Evolutionary conservation across 805 yeast species (phyloP).

Genomic region (Zygotorulaspora florentina): DNA sequence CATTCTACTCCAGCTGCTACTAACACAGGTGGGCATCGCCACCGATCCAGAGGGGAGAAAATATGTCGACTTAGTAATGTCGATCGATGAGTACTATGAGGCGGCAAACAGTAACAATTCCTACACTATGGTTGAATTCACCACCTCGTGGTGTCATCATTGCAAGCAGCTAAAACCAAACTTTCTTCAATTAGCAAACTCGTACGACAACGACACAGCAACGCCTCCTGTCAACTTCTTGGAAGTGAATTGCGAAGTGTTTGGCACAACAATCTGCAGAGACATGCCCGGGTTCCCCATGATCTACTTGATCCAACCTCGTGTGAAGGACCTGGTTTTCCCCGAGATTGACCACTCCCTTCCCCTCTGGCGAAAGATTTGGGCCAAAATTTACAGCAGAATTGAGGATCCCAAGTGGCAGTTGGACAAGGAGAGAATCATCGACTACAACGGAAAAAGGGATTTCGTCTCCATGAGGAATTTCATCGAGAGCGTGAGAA

Average conservation of each 20-base stretch:
- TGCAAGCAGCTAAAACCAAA: constrained; percentile 57
- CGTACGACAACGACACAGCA: constrained; percentile 25
- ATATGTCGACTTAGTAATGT: constrained; percentile 17
- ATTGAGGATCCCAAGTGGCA: constrained; percentile 19
- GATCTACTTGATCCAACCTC: constrained; percentile 52
- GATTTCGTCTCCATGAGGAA: constrained; percentile 45
- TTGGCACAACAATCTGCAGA: constrained; percentile 30
- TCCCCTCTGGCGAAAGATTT: constrained; percentile 11
- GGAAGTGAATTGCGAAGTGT: constrained; percentile 34
- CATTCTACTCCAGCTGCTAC: not conserved
- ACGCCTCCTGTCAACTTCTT: constrained; percentile 24
- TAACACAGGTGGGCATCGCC: not conserved
- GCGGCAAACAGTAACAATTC: constrained; percentile 23
- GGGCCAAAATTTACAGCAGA: constrained; percentile 6
- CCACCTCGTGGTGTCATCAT: constrained; percentile 72
- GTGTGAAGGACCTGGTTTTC: constrained; percentile 26
- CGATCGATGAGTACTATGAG: constrained; percentile 30
- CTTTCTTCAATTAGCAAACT: constrained; percentile 46
- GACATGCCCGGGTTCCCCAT: constrained; percentile 58
- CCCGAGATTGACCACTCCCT: constrained; percentile 1
- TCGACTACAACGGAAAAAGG: constrained; percentile 53
- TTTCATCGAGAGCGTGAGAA: constrained; percentile 42
- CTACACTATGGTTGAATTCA: constrained; percentile 37
- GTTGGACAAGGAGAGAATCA: constrained; percentile 39
- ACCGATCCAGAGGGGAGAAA: constrained; percentile 1